Evolutionary conservation across 257 asterid genomes (phyloP).

Genomic region (Linaria vulgaris): DNA sequence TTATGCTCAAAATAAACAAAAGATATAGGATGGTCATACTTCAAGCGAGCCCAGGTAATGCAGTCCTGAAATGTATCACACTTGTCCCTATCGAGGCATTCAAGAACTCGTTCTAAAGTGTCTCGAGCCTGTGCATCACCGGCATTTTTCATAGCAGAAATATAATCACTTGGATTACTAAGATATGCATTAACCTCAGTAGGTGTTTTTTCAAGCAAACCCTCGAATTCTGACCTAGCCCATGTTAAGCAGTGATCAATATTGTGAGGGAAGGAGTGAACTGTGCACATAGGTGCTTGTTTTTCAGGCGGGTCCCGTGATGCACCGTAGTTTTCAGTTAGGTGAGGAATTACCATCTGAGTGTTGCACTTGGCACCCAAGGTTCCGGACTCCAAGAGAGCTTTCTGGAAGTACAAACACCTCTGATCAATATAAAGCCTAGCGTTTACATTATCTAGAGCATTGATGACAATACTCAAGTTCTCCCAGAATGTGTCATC

Average conservation of each 20-base stretch:
- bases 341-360: slow-evolving; percentile 48
- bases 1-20: not conserved
- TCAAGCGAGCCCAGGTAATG: slow-evolving; percentile 46
- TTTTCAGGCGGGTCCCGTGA: slow-evolving; percentile 51
- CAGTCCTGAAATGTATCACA: slow-evolving; percentile 46
- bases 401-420: slow-evolving; percentile 46
- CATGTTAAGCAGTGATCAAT: slow-evolving; percentile 52
- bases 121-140: slow-evolving; percentile 57
- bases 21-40: slow-evolving; percentile 23
- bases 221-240: slow-evolving; percentile 55
- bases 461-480: slow-evolving; percentile 40
- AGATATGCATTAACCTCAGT: slow-evolving; percentile 43
- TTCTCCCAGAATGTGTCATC: slow-evolving; percentile 53
- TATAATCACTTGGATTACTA: slow-evolving; percentile 35
- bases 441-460: slow-evolving; percentile 46
- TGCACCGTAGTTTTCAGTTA: slow-evolving; percentile 51
- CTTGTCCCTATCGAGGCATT: slow-evolving; percentile 40
- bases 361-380: slow-evolving; percentile 54
- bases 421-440: slow-evolving; percentile 48
- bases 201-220: slow-evolving; percentile 46
- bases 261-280: slow-evolving; percentile 49
- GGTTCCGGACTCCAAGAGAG: slow-evolving; percentile 49
- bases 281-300: slow-evolving; percentile 51
- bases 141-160: slow-evolving; percentile 40
- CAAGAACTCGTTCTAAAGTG: slow-evolving; percentile 40